Evolutionary conservation across 1,139 yeast species (phyloP), one percentile per base, ranked within the genome.

Genomic region (Magnusiomyces tetraspermus): DNA sequence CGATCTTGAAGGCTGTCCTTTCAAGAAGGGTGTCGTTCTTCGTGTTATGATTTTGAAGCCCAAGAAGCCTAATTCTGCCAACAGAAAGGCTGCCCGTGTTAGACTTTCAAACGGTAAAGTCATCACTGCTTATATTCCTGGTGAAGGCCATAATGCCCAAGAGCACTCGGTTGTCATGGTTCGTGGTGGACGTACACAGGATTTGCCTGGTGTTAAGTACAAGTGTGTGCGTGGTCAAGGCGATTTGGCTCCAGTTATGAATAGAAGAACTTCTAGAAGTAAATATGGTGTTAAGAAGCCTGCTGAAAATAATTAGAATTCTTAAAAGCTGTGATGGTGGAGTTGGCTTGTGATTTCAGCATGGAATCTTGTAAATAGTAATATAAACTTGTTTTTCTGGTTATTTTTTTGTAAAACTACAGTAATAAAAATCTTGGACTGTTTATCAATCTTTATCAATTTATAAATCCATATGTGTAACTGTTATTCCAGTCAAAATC

Each of bases 71-170:
- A 94, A 94, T 72, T 92, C 97, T 48, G 97, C 99, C 19, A 92
- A 89, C 71, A 80, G 99, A 72, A 94, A 94, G 70, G 96, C 95
- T 53, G 89, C 95, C 61, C 84, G 97, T 74, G 98, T 94, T 30
- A 79, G 96, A 69, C 76, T 94, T 57, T 80, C 95, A 21, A 92
- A 87, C 64, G 98, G 98, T 36, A 84, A 83, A 60, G 83, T 86
- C 51, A 79, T 92, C 21, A 83, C 95, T 51, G 96, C 97, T 2
- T 89, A 90, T 68, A 92, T 94, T 56, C 97, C 97, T 13, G 99
- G 99, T 54, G 97, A 92, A 67, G 98, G 99, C 24, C 98, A 94
- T 70, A 92, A 92, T 65, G 92, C 95, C 44, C 97, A 92, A 72
- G 99, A 94, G 71, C 99, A 94, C 72, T 88, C 95, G 65, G 95